Base-by-base conservation (phyloP, 169 alveolate genomes). In the Plasmodium gonderi region DNA sequence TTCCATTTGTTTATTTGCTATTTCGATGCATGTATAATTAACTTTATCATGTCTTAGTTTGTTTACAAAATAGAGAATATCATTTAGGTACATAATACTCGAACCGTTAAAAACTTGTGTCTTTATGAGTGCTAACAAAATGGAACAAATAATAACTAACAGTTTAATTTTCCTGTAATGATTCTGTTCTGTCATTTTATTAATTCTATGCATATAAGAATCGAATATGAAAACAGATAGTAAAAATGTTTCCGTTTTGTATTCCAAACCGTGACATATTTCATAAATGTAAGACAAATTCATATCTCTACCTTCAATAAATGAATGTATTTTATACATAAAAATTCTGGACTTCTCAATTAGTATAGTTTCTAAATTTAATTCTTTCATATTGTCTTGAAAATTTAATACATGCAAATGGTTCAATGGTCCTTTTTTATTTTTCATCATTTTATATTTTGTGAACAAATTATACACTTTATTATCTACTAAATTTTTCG, bases 1-100 rank as follows among this genome's bases (percentile, higher is more conserved):
- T 49, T 83, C 92, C 92, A 83, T 83, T 29, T 83, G 92, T 9
- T 83, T 83, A 76, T 83, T 83, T 1, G 92, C 75, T 20, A 83
- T 83, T 83, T 83, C 92, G 54, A 83, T 83, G 42, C 92, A 83
- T 0, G 92, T 83, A 49, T 83, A 83, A 45, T 69, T 83, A 0
- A 83, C 78, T 83, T 83, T 83, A 12, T 83, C 64, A 17, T 74
- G 54, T 72, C 60, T 69, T 12, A 68, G 42, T 72, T 83, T 83
- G 42, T 83, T 83, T 14, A 83, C 20, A 83, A 83, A 76, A 14
- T 83, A 69, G 0, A 83, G 76, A 8, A 83, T 83, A 29, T 83
- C 92, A 72, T 83, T 83, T 26, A 83, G 64, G 64, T 83, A 83
- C 92, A 83, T 83, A 40, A 47, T 83, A 29, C 92, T 83, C 29